Percentiles rank a stretch among this genome's conserved stretches.
Evolutionary conservation across 2,329 filamentous ascomycete genomes (phyloP).

Genomic region (Xylariaceae sp.): DNA sequence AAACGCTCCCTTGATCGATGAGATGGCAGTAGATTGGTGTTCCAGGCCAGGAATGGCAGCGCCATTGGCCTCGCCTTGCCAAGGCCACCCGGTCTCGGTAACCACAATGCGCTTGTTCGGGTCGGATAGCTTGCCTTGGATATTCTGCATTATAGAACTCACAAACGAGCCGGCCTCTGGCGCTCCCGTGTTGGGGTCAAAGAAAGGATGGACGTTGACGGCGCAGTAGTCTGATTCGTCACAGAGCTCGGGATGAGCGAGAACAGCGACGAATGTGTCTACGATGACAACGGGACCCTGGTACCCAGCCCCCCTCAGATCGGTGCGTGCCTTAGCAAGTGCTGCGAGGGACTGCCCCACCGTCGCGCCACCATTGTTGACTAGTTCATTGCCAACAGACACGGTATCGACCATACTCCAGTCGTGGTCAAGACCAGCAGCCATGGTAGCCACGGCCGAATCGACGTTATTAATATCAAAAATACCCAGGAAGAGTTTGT

Average conservation of each 20-base stretch:
- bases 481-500: conserved; percentile 78
- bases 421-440: conserved; percentile 63
- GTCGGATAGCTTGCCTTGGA: conserved; percentile 51
- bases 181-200: conserved; percentile 69
- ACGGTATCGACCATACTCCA: conserved; percentile 76
- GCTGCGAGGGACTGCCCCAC: conserved; percentile 62
- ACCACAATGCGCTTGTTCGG: conserved; percentile 69
- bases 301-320: conserved; percentile 70
- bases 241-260: conserved; percentile 73
- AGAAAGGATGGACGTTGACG: conserved; percentile 85
- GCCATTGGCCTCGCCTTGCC: conserved; percentile 69
- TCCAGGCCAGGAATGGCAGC: conserved; percentile 70
- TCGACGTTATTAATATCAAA: conserved; percentile 66
- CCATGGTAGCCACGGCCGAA: conserved; percentile 66
- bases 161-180: conserved; percentile 72
- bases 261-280: conserved; percentile 76
- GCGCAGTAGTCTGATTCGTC: conserved; percentile 78
- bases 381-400: conserved; percentile 80
- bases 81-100: conserved; percentile 87
- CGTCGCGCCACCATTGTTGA: conserved; percentile 67
- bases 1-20: conserved; percentile 68
- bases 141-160: conserved; percentile 56
- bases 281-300: conserved; percentile 77
- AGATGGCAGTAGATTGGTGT: conserved; percentile 71
- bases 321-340: conserved; percentile 61